Evolutionary conservation across 2,329 filamentous ascomycete species (phyloP), one percentile per base, ranked within the genome.

Genomic region (Curvularia sp.): DNA sequence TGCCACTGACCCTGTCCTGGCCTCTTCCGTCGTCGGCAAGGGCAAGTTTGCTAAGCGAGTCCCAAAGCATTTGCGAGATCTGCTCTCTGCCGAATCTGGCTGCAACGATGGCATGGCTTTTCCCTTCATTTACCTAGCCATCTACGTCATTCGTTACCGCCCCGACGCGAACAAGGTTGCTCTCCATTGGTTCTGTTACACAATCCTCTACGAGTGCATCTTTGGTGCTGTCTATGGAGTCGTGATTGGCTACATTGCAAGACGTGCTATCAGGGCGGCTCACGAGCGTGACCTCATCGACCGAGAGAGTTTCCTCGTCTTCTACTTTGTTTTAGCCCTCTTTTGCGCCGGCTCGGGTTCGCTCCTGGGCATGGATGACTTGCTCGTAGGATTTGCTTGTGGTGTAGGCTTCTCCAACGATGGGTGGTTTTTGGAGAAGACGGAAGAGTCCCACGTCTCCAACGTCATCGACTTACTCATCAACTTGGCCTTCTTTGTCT

Each of bases 51-150:
- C 95, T 34, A 97, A 97, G 80, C 88, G 95, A 63, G 93, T 99
- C 4, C 95, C 95, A 21, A 98, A 97, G 82, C 95, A 99, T 87
- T 81, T 99, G 80, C 87, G 95, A 83, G 95, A 99, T 79, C 76
- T 99, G 50, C 83, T 99, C 12, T 99, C 95, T 4, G 93, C 93
- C 55, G 95, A 99, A 79, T 99, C 95, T 7, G 95, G 95, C 28
- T 99, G 95, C 80, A 99, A 99, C 83, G 95, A 99, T 77, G 95
- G 95, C 79, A 99, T 99, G 95, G 95, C 95, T 1, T 99, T 99
- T 74, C 95, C 95, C 0, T 99, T 99, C 77, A 87, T 99, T 70
- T 99, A 99, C 75, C 84, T 99, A 28, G 89, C 91, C 1, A 82
- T 97, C 28, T 98, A 97, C 77, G 85, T 98, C 46, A 91, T 98